phyloP scores from a whole-genome alignment of 192 early-diverging fungal genomes.

The Kickxella alabastrina region DNA sequence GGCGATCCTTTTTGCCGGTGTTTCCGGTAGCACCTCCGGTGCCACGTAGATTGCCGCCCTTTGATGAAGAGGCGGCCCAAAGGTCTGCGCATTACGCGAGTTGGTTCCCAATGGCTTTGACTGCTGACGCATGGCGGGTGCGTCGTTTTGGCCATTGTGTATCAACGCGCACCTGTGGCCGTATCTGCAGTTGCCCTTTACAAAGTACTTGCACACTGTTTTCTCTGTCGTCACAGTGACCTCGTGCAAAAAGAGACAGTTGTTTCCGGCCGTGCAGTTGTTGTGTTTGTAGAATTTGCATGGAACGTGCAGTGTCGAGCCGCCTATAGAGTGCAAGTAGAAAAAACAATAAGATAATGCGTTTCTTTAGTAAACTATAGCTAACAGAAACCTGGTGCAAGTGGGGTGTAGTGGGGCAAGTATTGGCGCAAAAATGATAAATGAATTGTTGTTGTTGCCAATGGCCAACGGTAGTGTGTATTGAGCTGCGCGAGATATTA shows the following conservation, averaged over 20 bases:
- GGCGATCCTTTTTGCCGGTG: constrained; percentile 14
- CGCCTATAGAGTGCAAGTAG: constrained; percentile 23
- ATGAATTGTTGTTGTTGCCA: too few relatives aligned
- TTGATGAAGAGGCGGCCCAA: background rate
- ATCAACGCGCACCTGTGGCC: constrained; percentile 69
- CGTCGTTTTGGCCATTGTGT: constrained; percentile 15
- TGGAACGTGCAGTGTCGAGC: constrained; percentile 60
- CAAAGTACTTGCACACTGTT: constrained; percentile 70
- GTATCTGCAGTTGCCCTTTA: constrained; percentile 79
- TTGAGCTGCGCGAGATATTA: too few relatives aligned
- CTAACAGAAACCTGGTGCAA: too few relatives aligned
- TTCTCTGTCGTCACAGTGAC: constrained; percentile 58
- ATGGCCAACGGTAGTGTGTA: too few relatives aligned
- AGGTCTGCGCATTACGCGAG: background rate
- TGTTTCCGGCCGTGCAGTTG: constrained; percentile 70
- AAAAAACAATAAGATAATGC: too few relatives aligned
- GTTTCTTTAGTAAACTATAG: too few relatives aligned
- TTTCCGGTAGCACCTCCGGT: constrained; percentile 4
- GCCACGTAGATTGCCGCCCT: constrained; percentile 6
- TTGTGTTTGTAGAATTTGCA: constrained; percentile 80
- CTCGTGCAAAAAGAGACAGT: constrained; percentile 73
- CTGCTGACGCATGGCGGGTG: constrained; percentile 1
- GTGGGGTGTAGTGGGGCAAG: too few relatives aligned
- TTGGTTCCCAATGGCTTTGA: constrained; percentile 3
- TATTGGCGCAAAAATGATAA: too few relatives aligned